Base-by-base conservation (phyloP, 208 protist species). In the Acanthamoeba lenticulata region DNA sequence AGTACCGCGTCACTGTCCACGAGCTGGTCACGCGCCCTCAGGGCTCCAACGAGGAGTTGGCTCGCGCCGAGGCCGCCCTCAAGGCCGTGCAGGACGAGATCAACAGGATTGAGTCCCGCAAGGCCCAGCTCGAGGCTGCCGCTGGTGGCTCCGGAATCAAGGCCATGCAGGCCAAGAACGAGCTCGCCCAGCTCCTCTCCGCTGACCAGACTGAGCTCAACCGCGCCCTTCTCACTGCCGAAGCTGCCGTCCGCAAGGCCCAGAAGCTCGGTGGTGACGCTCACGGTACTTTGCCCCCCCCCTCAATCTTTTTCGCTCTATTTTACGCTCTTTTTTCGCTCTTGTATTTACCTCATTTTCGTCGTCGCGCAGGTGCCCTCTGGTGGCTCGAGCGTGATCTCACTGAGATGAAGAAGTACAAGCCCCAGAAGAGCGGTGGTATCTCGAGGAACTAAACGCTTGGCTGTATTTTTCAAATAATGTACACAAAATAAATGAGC, bases 321-420 rank as follows among this genome's bases (percentile, higher is more conserved):
- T n/a, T 60, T 60, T 60, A 52, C 15, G 5, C 15, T 17, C 15
- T 15, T 60, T 60, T 60, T 60, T 60, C 15, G 5, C 9, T 5
- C 38, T 77, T 77, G 34, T 77, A 13, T 27, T 44, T 19, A 44
- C 44, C 72, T 4, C 2, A 79, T 44, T 77, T 5, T 15, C 21
- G 69, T 40, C 6, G 1, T 67, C 57, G 19, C 11, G 0, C 13
- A 32, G 69, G 89, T 32, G 65, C 36, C 44, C 88, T 94, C 17
- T 94, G 90, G 90, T 94, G 65, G 69, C 44, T 94, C 13, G 69
- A 55, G 15, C 55, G 90, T 27, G 90, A 94, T 29, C 90, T 94
- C 9, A 40, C 19, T 2, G 90, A 94, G 72, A 57, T 65, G 47
- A 94, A 94, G 90, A 94, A 94, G 72, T 94, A 94, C 62, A 74